Evolutionary conservation across 2,329 filamentous ascomycete genomes (phyloP).

Genomic region (Trichoderma gracile): DNA sequence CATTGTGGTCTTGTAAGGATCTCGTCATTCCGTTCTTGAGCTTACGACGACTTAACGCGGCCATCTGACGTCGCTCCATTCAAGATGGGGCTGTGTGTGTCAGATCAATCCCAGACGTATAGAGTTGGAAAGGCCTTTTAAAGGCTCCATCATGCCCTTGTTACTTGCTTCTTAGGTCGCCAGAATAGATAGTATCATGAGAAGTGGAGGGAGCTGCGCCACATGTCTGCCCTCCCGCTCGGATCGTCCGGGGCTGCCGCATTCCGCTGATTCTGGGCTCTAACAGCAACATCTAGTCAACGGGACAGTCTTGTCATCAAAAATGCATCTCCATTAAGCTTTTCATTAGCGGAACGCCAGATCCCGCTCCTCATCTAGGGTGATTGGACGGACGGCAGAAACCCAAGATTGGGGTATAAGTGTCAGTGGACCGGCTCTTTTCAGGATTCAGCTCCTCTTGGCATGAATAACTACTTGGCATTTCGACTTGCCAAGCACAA

Average conservation of each 20-base stretch:
- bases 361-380: no score
- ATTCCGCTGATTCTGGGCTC: no score
- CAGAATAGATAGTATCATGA: background rate
- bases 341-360: background rate
- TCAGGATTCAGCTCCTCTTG: no score
- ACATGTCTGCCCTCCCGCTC: background rate
- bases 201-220: background rate
- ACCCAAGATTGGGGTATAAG: background rate
- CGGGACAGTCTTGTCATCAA: background rate
- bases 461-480: background rate
- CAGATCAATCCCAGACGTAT: no score
- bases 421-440: no score
- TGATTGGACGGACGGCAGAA: background rate
- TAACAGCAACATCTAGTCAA: background rate
- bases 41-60: background rate
- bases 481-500: background rate
- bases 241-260: slow-evolving; percentile 11
- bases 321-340: background rate
- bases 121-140: no score
- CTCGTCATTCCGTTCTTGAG: background rate
- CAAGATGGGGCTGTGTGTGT: no score
- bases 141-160: no score
- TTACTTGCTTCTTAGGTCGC: no score
- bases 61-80: no score
- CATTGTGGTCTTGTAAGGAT: background rate